phyloP scores from a whole-genome alignment of 345 rosid genomes.

The Eucalyptus decipiens region DNA sequence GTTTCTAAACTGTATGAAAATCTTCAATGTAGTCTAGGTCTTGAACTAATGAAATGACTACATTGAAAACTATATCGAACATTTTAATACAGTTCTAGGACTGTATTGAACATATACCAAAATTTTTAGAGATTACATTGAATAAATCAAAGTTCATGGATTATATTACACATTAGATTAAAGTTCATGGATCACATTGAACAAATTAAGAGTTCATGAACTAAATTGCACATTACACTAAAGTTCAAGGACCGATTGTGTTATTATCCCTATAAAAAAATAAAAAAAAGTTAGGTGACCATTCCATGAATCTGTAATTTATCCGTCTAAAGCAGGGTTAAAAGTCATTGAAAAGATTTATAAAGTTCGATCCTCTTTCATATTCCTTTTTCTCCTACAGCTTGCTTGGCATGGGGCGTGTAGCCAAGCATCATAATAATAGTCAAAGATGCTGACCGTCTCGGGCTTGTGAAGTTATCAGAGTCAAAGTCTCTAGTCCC shows the following conservation, averaged over 20 bases:
- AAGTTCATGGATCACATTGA: accelerated
- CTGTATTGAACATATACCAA: no score
- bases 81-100: accelerated
- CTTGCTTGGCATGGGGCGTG: not conserved
- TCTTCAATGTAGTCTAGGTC: no score
- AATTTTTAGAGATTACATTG: no score
- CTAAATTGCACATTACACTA: no score
- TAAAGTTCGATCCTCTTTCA: not conserved
- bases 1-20: accelerated
- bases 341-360: not conserved
- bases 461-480: not conserved
- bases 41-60: no score
- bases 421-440: not conserved
- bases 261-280: no score
- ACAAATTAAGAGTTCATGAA: accelerated
- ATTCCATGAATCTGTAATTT: not conserved
- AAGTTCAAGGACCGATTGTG: accelerated
- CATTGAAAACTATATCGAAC: no score
- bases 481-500: not conserved
- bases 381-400: not conserved
- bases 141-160: no score
- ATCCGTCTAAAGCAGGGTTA: not conserved
- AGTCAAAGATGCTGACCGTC: not conserved
- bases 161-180: accelerated
- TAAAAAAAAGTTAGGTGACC: not conserved